Evolutionary conservation across 1,284 basidiomycete species (phyloP).

Genomic region (Cutaneotrichosporon cutaneum): DNA sequence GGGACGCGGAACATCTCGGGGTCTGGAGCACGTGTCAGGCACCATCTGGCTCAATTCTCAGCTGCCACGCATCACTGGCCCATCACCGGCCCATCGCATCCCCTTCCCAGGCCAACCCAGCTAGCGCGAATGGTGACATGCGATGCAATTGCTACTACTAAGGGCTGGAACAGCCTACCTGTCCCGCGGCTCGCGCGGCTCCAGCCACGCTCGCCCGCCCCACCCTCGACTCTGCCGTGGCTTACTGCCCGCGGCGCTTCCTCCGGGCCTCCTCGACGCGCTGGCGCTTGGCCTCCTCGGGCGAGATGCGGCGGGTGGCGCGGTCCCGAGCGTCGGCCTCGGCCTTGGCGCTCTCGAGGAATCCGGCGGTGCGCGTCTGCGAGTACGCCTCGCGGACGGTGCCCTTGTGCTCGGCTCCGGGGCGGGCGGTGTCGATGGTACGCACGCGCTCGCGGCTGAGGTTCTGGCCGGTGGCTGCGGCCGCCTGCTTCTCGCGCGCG

Average conservation of each 20-base stretch:
- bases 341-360: conserved; percentile 1
- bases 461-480: neutral
- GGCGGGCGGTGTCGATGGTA: neutral
- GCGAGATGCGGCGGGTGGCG: neutral
- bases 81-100: no score
- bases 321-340: neutral
- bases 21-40: neutral
- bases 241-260: conserved; percentile 15
- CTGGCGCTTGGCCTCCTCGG: conserved; percentile 11
- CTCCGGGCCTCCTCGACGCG: conserved; percentile 19
- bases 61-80: no score
- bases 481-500: conserved; percentile 6
- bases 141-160: conserved; percentile 3
- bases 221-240: neutral
- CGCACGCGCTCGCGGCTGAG: neutral
- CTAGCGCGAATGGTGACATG: conserved; percentile 3
- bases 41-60: no score
- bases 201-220: neutral
- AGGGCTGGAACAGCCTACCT: neutral
- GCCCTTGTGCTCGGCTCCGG: neutral
- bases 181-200: neutral
- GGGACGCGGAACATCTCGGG: no score
- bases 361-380: neutral
- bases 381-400: neutral
- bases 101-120: no score